Evolutionary conservation across 352 stramenopile species (phyloP).

Genomic region (Pythium vanterpoolii): DNA sequence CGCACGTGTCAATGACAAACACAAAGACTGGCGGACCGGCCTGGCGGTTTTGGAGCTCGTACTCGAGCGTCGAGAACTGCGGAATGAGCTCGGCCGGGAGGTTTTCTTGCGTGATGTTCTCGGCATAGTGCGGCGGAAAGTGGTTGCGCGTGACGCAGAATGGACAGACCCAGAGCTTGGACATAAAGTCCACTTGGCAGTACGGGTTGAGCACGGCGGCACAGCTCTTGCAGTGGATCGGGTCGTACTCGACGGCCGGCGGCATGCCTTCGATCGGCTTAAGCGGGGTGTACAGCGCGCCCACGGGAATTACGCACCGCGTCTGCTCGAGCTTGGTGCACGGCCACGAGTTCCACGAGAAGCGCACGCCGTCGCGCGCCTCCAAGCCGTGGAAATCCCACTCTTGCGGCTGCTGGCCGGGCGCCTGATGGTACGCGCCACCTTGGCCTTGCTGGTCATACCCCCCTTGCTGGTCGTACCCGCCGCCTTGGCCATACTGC

Average conservation of each 20-base stretch:
- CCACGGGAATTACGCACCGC: slow-evolving; percentile 95
- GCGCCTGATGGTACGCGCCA: slow-evolving; percentile 31
- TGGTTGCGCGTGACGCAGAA: slow-evolving; percentile 99
- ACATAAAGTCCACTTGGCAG: slow-evolving; percentile 98
- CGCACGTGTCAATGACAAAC: slow-evolving; percentile 98
- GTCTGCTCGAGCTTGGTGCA: slow-evolving; percentile 97
- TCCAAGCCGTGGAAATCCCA: slow-evolving; percentile 87
- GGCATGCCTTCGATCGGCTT: slow-evolving; percentile 96
- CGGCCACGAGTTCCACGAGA: slow-evolving; percentile 99
- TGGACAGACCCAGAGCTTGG: slow-evolving; percentile 99
- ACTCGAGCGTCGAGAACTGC: slow-evolving; percentile 99
- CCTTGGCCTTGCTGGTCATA: slow-evolving; percentile 35
- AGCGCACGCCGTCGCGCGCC: slow-evolving; percentile 92
- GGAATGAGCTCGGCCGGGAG: slow-evolving; percentile 98
- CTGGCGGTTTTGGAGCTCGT: slow-evolving; percentile 94
- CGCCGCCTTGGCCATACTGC: slow-evolving; percentile 37
- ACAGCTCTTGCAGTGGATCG: slow-evolving; percentile 98
- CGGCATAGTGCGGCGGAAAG: slow-evolving; percentile 93
- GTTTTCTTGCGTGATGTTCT: slow-evolving; percentile 98
- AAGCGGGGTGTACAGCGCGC: slow-evolving; percentile 95
- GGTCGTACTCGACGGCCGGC: slow-evolving; percentile 95
- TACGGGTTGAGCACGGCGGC: slow-evolving; percentile 98
- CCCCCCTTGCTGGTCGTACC: slow-evolving; percentile 31
- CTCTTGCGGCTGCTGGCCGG: slow-evolving; percentile 72
- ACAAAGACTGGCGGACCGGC: slow-evolving; percentile 97